A percentile compares a stretch with the other conserved stretches of the same genome.
These are phyloP conservation scores for Cerioporus squamosus DNA, from an alignment of 1,284 basidiomycete genomes.

Conservation along the genomic window DNA sequence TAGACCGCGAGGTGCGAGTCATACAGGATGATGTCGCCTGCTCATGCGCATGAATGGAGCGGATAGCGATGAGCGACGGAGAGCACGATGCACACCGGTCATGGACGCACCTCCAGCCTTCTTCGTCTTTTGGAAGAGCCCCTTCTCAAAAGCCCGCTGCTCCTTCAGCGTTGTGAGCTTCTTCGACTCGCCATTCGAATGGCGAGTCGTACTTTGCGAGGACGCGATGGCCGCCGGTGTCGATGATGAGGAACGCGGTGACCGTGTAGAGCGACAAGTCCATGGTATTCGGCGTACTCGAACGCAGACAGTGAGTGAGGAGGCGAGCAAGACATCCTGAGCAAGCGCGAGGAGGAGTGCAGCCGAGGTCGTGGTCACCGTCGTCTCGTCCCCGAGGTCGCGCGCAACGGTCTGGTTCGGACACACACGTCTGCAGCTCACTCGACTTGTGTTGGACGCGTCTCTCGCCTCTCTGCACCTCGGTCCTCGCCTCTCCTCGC, in stretches of 20 bases:
- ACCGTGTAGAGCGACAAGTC: conserved; percentile 90
- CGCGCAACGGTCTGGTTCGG: too few species aligned
- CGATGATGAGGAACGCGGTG: conserved; percentile 89
- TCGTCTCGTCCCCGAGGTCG: too few species aligned
- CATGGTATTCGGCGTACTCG: conserved; percentile 33
- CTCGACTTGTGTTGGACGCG: too few species aligned
- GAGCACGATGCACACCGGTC: not conserved
- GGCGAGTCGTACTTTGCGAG: conserved; percentile 93
- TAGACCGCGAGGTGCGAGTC: conserved; percentile 93
- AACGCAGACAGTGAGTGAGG: not conserved
- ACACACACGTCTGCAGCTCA: too few species aligned
- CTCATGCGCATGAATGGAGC: not conserved
- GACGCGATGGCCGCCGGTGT: conserved; percentile 93
- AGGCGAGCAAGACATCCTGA: too few species aligned
- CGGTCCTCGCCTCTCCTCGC: too few species aligned
- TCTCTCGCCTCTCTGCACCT: too few species aligned
- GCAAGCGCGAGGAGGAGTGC: too few species aligned
- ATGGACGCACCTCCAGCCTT: conserved; percentile 78
- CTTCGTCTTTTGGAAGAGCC: conserved; percentile 93
- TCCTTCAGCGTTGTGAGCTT: conserved; percentile 83
- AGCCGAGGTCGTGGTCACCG: too few species aligned
- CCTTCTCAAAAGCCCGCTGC: conserved; percentile 95
- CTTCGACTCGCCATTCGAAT: conserved; percentile 65
- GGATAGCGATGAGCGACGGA: not conserved
- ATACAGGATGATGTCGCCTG: conserved; percentile 95